Conservation (phyloP, 2,329 filamentous ascomycete species). For the Westerdykella aurantiaca region DNA sequence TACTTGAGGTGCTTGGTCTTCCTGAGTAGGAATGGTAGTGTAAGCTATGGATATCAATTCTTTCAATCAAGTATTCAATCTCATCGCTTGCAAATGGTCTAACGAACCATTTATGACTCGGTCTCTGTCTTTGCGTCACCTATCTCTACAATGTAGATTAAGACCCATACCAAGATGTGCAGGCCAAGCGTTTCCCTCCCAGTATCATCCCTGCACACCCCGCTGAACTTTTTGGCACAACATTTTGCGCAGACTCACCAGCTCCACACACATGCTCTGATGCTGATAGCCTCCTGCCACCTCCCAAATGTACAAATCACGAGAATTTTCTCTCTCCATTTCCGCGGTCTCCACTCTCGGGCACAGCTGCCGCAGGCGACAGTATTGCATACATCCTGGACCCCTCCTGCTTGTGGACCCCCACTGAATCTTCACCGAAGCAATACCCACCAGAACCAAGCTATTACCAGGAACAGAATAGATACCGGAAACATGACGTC, state of each 20-base stretch:
- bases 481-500: background rate
- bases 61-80: no score
- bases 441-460: constrained; percentile 4
- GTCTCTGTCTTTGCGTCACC: no score
- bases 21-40: no score
- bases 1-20: no score
- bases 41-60: no score
- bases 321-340: constrained; percentile 6
- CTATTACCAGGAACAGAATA: no score
- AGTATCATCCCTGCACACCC: no score
- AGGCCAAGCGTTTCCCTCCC: no score
- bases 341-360: constrained; percentile 16
- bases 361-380: background rate
- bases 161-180: no score
- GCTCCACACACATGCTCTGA: constrained; percentile 15
- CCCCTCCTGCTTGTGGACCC: constrained; percentile 18
- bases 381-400: constrained; percentile 3
- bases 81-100: no score
- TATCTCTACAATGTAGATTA: no score
- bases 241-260: background rate
- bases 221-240: background rate
- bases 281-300: constrained; percentile 25
- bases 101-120: no score
- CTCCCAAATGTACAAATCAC: constrained; percentile 32
- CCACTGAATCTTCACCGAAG: background rate